Evolutionary conservation across 441 rosid species (phyloP), one percentile per base, ranked within the genome.

Genomic region (Gossypium lobatum): DNA sequence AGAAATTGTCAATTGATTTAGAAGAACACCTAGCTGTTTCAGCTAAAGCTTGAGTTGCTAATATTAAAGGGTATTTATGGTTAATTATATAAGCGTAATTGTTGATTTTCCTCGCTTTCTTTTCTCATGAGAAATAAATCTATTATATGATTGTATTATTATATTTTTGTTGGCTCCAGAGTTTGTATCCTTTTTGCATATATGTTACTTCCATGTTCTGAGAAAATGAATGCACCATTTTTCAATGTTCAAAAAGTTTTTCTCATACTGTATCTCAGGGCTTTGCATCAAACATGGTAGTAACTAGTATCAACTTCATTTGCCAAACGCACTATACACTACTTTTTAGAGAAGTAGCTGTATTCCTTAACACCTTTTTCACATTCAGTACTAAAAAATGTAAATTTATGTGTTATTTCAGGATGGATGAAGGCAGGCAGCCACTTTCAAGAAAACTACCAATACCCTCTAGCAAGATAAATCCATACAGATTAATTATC

Each of bases 341-440:
- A 67, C 16, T 50, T 67, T 67, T 25, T 50, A 26, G 53, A 64
- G 26, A 8, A 18, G 69, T 39, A 64, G 16, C 28, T 16, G 71
- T 26, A n/a, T 25, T 23, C 42, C 26, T 25, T 25, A 25, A 16
- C 6, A 28, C 62, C 62, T 28, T n/a, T 70, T 70, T 16, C 1
- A 14, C 21, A 3, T 45, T 58, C 66, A 60, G 20, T 6, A 17
- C 39, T 61, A 25, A 60, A 64, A 46, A 48, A 2, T 14, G 26
- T 21, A 34, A 64, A 64, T 52, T 74, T 21, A 10, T 64, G 67
- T 77, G 60, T 46, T 62, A 73, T 58, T 71, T n/a, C 59, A 94
- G 98, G 98, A 95, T 95, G 98, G 98, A 95, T 80, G 97, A 95
- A 83, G 98, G 98, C 61, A 91, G 98, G 81, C 98, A 95, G 81